These are phyloP conservation scores for Penicillium sp. DNA, from an alignment of 2,329 filamentous ascomycete species.

Conservation along the genomic window DNA sequence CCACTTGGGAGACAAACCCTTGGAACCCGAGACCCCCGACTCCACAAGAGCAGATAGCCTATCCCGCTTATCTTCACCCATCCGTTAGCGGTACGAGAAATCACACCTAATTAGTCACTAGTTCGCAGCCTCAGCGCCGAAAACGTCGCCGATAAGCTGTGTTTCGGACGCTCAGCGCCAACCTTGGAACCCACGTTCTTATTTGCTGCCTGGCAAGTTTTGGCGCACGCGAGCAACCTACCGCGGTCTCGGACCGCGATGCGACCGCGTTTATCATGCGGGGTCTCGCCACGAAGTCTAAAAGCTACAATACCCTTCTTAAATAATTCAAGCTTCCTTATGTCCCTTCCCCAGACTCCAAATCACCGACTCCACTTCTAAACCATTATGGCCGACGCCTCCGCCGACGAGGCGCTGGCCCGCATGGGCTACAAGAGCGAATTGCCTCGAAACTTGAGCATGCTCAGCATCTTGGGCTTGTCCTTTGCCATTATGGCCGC, in stretches of 20 bases:
- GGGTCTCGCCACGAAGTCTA: slow-evolving; percentile 9
- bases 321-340: slow-evolving; percentile 1
- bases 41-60: not conserved
- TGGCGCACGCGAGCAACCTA: not conserved
- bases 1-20: too few relatives aligned
- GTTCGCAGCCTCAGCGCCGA: not conserved
- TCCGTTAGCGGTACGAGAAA: not conserved
- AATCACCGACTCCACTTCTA: slow-evolving; percentile 1
- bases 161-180: slow-evolving; percentile 1
- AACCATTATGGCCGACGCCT: slow-evolving; percentile 30
- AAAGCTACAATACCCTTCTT: not conserved
- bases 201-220: slow-evolving; percentile 2
- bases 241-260: slow-evolving; percentile 27
- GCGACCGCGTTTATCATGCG: slow-evolving; percentile 17
- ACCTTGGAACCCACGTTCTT: not conserved
- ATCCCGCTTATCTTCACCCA: not conserved
- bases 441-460: slow-evolving; percentile 64
- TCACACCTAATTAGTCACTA: not conserved
- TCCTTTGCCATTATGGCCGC: slow-evolving; percentile 76
- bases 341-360: not conserved
- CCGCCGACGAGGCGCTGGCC: slow-evolving; percentile 60
- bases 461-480: slow-evolving; percentile 67
- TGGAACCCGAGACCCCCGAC: not conserved
- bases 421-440: slow-evolving; percentile 68
- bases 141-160: slow-evolving; percentile 10